These are phyloP conservation scores for Punica granatum DNA, from an alignment of 345 rosid genomes.

Conservation along the genomic window DNA sequence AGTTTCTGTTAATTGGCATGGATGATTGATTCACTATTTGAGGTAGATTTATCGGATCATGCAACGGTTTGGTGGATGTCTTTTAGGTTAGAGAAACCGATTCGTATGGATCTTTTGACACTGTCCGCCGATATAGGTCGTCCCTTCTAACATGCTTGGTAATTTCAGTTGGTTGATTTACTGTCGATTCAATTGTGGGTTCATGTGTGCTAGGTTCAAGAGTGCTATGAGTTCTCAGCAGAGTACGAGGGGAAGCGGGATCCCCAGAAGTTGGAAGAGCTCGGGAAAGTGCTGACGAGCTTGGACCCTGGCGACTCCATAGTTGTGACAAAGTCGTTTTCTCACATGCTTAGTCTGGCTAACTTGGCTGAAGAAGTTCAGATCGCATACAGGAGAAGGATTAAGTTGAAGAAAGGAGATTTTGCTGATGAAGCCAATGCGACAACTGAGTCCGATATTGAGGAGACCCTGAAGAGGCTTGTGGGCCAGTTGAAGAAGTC, in stretches of 20 bases:
- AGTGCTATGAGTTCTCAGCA: constrained; percentile 86
- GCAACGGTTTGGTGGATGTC: background rate
- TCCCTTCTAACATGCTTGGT: background rate
- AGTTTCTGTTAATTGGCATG: background rate
- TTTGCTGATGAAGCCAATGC: constrained; percentile 76
- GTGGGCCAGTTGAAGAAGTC: constrained; percentile 67
- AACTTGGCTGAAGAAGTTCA: constrained; percentile 98
- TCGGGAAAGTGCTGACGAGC: constrained; percentile 70
- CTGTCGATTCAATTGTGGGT: background rate
- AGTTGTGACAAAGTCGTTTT: constrained; percentile 76
- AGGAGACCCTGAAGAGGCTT: constrained; percentile 86
- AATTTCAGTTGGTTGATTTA: background rate
- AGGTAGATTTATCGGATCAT: background rate
- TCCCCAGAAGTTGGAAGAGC: constrained; percentile 68
- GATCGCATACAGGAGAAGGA: constrained; percentile 79
- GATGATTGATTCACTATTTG: background rate
- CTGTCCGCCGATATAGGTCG: background rate
- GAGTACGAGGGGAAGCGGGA: constrained; percentile 86
- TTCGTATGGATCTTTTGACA: background rate
- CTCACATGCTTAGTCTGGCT: constrained; percentile 96
- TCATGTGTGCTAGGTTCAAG: constrained; percentile 61
- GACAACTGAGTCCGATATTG: constrained; percentile 87
- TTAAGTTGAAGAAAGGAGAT: constrained; percentile 80
- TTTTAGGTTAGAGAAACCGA: background rate
- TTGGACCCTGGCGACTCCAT: constrained; percentile 94